phyloP scores from a whole-genome alignment of 164 flowering plant species.

The Brasenia schreberi region DNA sequence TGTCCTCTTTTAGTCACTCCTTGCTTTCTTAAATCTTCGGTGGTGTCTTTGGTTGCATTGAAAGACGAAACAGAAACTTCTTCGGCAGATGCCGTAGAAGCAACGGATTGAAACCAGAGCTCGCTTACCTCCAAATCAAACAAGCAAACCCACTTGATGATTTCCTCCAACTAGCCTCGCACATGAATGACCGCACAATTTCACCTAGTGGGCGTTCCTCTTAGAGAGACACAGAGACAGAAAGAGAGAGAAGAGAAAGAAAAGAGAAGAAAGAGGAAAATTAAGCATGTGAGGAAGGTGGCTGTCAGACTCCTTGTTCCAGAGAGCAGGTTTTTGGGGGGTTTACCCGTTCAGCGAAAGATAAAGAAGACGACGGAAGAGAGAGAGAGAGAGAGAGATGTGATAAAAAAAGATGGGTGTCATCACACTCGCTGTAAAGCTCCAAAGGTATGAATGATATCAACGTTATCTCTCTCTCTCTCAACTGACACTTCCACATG shows the following conservation, averaged over 20 bases:
- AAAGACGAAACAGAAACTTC: background rate
- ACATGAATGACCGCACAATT: background rate
- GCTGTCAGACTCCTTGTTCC: background rate
- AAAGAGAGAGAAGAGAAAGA: background rate
- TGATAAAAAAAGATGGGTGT: no score
- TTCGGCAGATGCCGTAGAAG: background rate
- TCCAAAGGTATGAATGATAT: no score
- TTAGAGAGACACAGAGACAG: background rate
- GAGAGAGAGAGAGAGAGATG: no score
- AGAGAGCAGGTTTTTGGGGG: background rate
- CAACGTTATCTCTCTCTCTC: no score
- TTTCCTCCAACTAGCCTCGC: background rate
- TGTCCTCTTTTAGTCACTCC: no score
- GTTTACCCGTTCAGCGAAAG: background rate
- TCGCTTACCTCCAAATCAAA: background rate
- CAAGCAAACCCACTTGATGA: background rate
- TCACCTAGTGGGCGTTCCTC: background rate
- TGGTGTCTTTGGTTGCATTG: background rate
- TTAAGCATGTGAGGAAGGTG: background rate
- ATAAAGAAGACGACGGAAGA: no score
- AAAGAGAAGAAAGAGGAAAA: background rate
- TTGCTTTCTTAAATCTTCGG: background rate
- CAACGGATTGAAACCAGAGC: background rate
- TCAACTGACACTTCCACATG: no score
- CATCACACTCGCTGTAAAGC: no score